These are phyloP conservation scores for Medicago truncatula DNA, from an alignment of 306 rosid species.

Conservation along the genomic window MtrunA17r5.0-ANR NC_053042.1:40689501-40690000, in stretches of 20 bases:
- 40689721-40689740: constrained; percentile 34
- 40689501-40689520: background rate
- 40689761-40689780: too few species aligned
- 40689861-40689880: too few species aligned
- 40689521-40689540: constrained; percentile 30
- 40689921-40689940: too few species aligned
- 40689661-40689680: background rate
- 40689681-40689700: constrained; percentile 28
- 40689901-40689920: too few species aligned
- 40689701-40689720: constrained; percentile 44
- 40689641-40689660: background rate
- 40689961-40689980: too few species aligned
- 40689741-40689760: background rate
- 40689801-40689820: too few species aligned
- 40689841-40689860: too few species aligned
- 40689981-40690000: too few species aligned
- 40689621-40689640: constrained; percentile 27
- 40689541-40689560: constrained; percentile 4
- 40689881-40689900: too few species aligned
- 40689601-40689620: background rate
- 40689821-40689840: too few species aligned
- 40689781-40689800: too few species aligned
- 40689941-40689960: too few species aligned
- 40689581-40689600: constrained; percentile 29
- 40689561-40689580: constrained; percentile 27